These are phyloP conservation scores for Scedosporium aurantiacum DNA, from an alignment of 2,329 filamentous ascomycete genomes.

Conservation along the genomic window DNA sequence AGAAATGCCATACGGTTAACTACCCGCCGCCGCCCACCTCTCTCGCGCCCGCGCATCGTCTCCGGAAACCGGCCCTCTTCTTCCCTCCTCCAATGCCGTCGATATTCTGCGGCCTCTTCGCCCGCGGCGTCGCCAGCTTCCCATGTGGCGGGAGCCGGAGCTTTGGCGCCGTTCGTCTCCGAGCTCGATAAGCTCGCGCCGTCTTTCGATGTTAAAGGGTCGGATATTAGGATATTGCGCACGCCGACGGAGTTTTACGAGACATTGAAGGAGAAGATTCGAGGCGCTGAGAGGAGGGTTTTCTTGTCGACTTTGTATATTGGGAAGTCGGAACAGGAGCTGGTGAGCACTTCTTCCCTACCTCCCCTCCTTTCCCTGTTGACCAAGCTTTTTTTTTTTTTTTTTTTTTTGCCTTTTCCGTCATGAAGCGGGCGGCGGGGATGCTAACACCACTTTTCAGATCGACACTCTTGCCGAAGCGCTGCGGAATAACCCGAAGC, in stretches of 20 bases:
- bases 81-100: background rate
- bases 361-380: slow-evolving; percentile 8
- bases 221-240: slow-evolving; percentile 67
- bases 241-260: slow-evolving; percentile 85
- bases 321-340: slow-evolving; percentile 81
- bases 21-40: background rate
- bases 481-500: slow-evolving; percentile 59
- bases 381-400: background rate
- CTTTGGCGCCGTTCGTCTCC: slow-evolving; percentile 43
- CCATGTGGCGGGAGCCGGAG: slow-evolving; percentile 20
- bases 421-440: background rate
- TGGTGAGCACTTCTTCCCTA: slow-evolving; percentile 38
- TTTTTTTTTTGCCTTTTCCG: background rate
- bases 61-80: background rate
- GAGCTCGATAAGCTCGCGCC: slow-evolving; percentile 85
- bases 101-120: slow-evolving; percentile 3
- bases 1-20: slow-evolving; percentile 1
- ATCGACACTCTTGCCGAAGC: slow-evolving; percentile 69
- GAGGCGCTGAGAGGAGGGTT: slow-evolving; percentile 63
- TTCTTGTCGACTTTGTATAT: slow-evolving; percentile 97
- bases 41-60: background rate
- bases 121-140: slow-evolving; percentile 15
- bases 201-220: slow-evolving; percentile 75
- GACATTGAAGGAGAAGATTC: slow-evolving; percentile 81
- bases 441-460: slow-evolving; percentile 23